Evolutionary conservation across 2,329 filamentous ascomycete species (phyloP).

Genomic region (Paradendryphiella salina): DNA sequence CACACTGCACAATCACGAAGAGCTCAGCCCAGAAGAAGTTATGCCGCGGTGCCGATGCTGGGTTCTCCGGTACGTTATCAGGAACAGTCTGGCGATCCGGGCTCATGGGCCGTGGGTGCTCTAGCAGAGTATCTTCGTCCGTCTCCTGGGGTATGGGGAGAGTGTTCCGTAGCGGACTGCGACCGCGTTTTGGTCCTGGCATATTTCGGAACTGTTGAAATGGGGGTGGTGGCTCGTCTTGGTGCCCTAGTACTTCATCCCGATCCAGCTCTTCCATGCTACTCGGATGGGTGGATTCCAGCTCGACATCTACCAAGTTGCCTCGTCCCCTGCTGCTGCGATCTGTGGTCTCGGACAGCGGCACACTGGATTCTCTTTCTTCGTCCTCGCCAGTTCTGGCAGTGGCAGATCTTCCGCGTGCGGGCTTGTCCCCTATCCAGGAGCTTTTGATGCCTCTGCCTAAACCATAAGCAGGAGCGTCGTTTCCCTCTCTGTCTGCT

Average conservation of each 20-base stretch:
- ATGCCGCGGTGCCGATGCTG: constrained; percentile 57
- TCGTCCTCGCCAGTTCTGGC: constrained; percentile 40
- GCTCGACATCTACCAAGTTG: constrained; percentile 80
- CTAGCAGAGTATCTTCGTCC: constrained; percentile 54
- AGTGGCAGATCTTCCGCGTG: constrained; percentile 46
- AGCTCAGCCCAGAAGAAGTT: constrained; percentile 92
- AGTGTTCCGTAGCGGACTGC: constrained; percentile 48
- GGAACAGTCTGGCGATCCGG: constrained; percentile 59
- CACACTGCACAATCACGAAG: constrained; percentile 81
- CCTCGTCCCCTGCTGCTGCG: constrained; percentile 62
- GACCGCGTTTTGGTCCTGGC: constrained; percentile 44
- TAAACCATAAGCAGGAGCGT: constrained; percentile 47
- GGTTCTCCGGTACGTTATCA: constrained; percentile 59
- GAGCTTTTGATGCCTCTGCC: constrained; percentile 60
- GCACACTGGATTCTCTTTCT: constrained; percentile 48
- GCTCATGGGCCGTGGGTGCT: constrained; percentile 51
- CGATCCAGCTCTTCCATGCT: constrained; percentile 49
- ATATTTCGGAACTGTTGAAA: constrained; percentile 61
- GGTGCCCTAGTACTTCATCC: constrained; percentile 43
- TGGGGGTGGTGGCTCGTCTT: constrained; percentile 58
- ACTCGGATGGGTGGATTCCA: constrained; percentile 66
- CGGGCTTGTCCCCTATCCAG: constrained; percentile 56
- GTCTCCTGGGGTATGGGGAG: constrained; percentile 55
- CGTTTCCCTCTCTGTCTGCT: constrained; percentile 48
- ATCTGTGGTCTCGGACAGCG: constrained; percentile 48